These are phyloP conservation scores for Geum urbanum DNA, from an alignment of 306 rosid genomes.

Conservation along the genomic window DNA sequence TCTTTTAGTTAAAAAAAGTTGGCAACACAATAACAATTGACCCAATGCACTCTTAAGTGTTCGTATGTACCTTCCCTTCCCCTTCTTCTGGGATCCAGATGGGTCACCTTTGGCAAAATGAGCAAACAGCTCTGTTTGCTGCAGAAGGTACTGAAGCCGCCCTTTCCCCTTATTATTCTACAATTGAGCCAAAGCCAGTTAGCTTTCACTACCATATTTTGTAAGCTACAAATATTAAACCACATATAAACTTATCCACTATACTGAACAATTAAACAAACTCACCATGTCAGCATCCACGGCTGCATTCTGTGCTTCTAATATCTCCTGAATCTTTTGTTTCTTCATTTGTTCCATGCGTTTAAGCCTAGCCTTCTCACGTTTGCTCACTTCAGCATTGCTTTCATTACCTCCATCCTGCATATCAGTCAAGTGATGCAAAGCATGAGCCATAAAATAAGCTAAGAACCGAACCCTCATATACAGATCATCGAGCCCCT, in stretches of 20 bases:
- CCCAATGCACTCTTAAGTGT: not conserved
- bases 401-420: conserved; percentile 41
- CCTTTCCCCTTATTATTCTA: conserved; percentile 87
- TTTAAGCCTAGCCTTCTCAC: conserved; percentile 77
- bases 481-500: no score
- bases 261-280: not conserved
- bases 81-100: conserved; percentile 71
- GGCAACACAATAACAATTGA: not conserved
- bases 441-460: not conserved
- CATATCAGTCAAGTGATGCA: not conserved
- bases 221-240: not conserved
- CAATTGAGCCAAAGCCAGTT: conserved; percentile 15
- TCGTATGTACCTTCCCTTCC: conserved; percentile 62
- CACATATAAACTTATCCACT: not conserved
- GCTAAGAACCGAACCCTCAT: no score
- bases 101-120: conserved; percentile 88
- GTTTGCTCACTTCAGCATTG: conserved; percentile 63
- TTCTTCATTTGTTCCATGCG: conserved; percentile 74
- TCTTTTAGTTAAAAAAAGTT: not conserved
- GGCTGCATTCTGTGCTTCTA: conserved; percentile 76
- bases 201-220: not conserved
- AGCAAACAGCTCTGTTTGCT: conserved; percentile 97
- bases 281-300: conserved; percentile 93
- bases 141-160: conserved; percentile 85
- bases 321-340: conserved; percentile 85